Percentiles rank a stretch among this genome's conserved stretches.
Evolutionary conservation across 1,139 yeast species (phyloP).

Genomic region (Yamadazyma songkhlaensis): DNA sequence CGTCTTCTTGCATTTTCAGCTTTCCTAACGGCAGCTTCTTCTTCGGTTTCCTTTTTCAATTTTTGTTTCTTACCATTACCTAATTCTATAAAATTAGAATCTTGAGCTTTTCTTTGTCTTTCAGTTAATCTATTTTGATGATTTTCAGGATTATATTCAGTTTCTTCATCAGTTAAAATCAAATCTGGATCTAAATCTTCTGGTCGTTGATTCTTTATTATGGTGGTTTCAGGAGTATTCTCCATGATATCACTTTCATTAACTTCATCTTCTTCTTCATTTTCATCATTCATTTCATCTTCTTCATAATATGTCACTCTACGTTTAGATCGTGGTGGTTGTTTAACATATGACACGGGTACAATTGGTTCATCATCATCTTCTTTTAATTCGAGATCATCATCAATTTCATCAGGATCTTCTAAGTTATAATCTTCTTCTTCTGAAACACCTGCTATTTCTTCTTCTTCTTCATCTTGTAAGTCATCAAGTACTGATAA

Average conservation of each 20-base stretch:
- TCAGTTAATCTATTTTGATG: conserved; percentile 61
- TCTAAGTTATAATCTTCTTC: conserved; percentile 35
- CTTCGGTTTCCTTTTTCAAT: conserved; percentile 65
- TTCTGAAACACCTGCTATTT: conserved; percentile 23
- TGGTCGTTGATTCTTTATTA: conserved; percentile 11
- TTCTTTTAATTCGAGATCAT: conserved; percentile 35
- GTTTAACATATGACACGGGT: conserved; percentile 6
- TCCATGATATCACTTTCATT: conserved; percentile 6
- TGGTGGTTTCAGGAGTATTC: neutral
- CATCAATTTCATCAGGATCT: conserved; percentile 42
- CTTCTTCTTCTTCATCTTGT: conserved; percentile 21
- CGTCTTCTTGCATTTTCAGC: conserved; percentile 90
- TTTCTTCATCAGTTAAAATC: conserved; percentile 42
- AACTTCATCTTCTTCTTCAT: conserved; percentile 25
- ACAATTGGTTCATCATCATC: conserved; percentile 22
- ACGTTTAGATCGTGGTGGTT: conserved; percentile 24
- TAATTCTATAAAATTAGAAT: conserved; percentile 27
- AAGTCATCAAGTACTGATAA: conserved; percentile 16
- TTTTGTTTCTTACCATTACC: conserved; percentile 15
- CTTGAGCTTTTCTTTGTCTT: conserved; percentile 51
- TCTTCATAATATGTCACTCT: conserved; percentile 32
- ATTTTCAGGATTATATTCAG: conserved; percentile 42
- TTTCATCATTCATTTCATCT: conserved; percentile 29
- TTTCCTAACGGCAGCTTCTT: conserved; percentile 75
- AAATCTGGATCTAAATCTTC: conserved; percentile 38